Evolutionary conservation across 345 rosid genomes (phyloP).

Genomic region (Raphanus sativus): DNA sequence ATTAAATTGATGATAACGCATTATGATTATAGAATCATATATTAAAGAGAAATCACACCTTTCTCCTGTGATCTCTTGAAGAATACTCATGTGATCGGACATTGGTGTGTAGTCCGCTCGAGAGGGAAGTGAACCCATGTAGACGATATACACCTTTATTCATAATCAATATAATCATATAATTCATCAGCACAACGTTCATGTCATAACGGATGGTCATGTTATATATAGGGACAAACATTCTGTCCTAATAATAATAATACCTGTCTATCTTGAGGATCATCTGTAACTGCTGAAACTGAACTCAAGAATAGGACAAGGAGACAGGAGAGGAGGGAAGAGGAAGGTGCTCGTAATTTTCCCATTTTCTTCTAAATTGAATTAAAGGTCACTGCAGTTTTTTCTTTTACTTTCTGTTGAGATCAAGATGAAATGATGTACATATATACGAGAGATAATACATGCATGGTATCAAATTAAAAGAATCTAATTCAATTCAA

Average conservation of each 20-base stretch:
- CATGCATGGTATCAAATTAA: slow-evolving; percentile 10
- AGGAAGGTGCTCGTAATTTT: slow-evolving; percentile 12
- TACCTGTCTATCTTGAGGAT: slow-evolving; percentile 1
- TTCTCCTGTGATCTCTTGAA: slow-evolving; percentile 33
- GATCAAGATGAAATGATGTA: not conserved
- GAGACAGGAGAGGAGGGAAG: slow-evolving; percentile 17
- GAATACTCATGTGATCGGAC: slow-evolving; percentile 25
- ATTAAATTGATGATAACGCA: not conserved
- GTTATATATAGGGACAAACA: not conserved
- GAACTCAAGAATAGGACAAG: slow-evolving; percentile 9
- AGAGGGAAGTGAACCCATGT: slow-evolving; percentile 22
- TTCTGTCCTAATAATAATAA: not conserved
- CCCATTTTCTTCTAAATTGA: slow-evolving; percentile 2
- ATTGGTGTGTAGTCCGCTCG: not conserved
- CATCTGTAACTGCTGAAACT: slow-evolving; percentile 13
- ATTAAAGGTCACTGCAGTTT: not conserved
- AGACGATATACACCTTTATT: slow-evolving; percentile 8
- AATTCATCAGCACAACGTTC: not conserved
- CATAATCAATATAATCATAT: not conserved
- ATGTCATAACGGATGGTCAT: not conserved
- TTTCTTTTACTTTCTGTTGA: not conserved
- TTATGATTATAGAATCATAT: not conserved
- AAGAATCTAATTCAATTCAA: slow-evolving; percentile 9
- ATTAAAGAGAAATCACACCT: slow-evolving; percentile 23
- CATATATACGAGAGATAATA: slow-evolving; percentile 16